A percentile compares a stretch with the other conserved stretches of the same genome.
phyloP scores from a whole-genome alignment of 2,329 filamentous ascomycete genomes.

The Cercospora zeina region DNA sequence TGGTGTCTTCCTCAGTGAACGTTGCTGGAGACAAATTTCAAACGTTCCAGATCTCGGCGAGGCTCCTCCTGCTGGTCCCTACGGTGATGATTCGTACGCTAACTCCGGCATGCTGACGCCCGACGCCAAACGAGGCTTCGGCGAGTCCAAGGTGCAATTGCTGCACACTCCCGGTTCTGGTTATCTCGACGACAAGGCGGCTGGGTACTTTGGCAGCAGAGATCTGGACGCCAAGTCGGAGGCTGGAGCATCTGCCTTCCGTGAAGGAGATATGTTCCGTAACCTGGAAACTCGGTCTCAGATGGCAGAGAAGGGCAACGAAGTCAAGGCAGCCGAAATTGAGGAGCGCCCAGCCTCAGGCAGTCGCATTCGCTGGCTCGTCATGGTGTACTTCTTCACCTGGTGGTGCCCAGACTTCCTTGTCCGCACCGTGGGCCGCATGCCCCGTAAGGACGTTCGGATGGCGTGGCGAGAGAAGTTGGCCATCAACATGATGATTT shows the following conservation, averaged over 20 bases:
- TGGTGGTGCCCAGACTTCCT: conserved; percentile 84
- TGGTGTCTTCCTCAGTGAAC: conserved; percentile 91
- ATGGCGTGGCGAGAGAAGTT: conserved; percentile 96
- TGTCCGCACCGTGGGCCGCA: conserved; percentile 74
- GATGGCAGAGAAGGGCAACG: conserved; percentile 92
- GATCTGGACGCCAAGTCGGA: conserved; percentile 87
- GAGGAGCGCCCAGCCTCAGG: conserved; percentile 77
- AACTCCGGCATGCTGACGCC: conserved; percentile 61
- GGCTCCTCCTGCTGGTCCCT: conserved; percentile 54
- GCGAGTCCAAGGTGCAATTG: conserved; percentile 59
- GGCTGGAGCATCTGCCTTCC: conserved; percentile 85
- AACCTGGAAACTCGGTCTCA: conserved; percentile 92
- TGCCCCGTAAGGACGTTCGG: conserved; percentile 89
- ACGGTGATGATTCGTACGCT: conserved; percentile 56
- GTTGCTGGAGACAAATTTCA: conserved; percentile 90
- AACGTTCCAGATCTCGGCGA: conserved; percentile 65
- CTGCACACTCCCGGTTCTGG: conserved; percentile 55
- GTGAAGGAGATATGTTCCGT: conserved; percentile 95
- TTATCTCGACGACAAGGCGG: conserved; percentile 73
- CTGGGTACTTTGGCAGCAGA: conserved; percentile 76
- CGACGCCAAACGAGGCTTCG: conserved; percentile 56
- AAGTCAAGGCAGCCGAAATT: conserved; percentile 85
- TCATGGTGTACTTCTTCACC: conserved; percentile 78
- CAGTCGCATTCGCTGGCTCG: conserved; percentile 87
- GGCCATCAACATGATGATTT: conserved; percentile 97